Percentiles rank a stretch among this genome's conserved stretches.
These are phyloP conservation scores for Balakata baccata DNA, from an alignment of 345 rosid species.

Conservation along the genomic window DNA sequence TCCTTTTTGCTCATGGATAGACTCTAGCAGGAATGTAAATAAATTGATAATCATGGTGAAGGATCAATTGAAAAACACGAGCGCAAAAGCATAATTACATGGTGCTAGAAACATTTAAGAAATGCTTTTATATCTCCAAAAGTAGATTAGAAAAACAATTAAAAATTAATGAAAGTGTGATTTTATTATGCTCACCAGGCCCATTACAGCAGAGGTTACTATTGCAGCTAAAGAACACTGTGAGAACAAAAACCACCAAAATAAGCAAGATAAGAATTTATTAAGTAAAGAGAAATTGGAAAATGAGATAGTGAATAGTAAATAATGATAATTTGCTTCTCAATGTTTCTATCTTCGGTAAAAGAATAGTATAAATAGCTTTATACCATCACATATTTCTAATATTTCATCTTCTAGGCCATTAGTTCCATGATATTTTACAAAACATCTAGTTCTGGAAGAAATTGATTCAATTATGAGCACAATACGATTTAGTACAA, in stretches of 20 bases:
- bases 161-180: not conserved
- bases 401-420: not conserved
- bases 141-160: not conserved
- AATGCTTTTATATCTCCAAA: not conserved
- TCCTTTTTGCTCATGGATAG: no score
- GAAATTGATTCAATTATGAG: not conserved
- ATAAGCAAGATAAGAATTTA: slow-evolving; percentile 27
- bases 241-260: slow-evolving; percentile 23
- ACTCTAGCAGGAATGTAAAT: not conserved
- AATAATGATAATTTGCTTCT: not conserved
- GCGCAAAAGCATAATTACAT: not conserved
- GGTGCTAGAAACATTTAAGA: not conserved
- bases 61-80: not conserved
- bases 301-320: not conserved
- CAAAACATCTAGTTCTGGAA: not conserved
- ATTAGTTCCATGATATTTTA: not conserved
- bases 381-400: no score
- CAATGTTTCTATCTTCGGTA: not conserved
- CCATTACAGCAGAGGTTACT: slow-evolving; percentile 86
- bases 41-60: not conserved
- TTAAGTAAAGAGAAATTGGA: not conserved
- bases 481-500: not conserved
- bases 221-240: slow-evolving; percentile 99
- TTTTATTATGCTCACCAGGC: slow-evolving; percentile 59
- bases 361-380: not conserved